phyloP scores from a whole-genome alignment of 2,329 filamentous ascomycete species.

The Phoma sp. region DNA sequence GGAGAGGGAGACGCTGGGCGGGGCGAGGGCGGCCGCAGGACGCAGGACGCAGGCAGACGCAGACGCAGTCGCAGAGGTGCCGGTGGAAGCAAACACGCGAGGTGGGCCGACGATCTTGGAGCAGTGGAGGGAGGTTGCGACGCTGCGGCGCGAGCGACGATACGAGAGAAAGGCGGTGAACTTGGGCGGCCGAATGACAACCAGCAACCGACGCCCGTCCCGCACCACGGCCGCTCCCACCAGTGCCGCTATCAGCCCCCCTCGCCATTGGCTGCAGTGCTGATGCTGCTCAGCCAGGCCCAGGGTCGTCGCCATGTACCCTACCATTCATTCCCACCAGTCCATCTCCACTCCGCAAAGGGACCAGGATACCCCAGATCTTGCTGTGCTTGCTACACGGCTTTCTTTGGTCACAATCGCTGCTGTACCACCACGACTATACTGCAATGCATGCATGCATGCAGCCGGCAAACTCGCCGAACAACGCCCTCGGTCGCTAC shows the following conservation, averaged over 20 bases:
- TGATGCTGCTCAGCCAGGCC: not conserved
- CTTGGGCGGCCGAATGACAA: no score
- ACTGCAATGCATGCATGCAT: not conserved
- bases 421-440: no score
- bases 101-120: not conserved
- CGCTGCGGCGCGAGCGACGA: not conserved
- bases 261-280: not conserved
- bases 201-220: not conserved
- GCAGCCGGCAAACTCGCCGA: not conserved
- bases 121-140: not conserved
- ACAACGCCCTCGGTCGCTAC: no score
- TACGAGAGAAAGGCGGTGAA: not conserved
- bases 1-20: not conserved
- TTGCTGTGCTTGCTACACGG: not conserved
- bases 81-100: not conserved
- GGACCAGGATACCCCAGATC: constrained; percentile 4
- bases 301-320: not conserved
- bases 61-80: not conserved
- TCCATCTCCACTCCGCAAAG: no score
- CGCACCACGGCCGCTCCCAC: constrained; percentile 2
- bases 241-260: not conserved
- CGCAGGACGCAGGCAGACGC: not conserved
- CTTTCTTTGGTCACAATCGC: no score
- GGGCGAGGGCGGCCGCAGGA: not conserved
- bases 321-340: no score